Percentiles rank a stretch among this genome's conserved stretches.
phyloP scores from a whole-genome alignment of 2,329 filamentous ascomycete species.

The Mycocentrospora acerina region DNA sequence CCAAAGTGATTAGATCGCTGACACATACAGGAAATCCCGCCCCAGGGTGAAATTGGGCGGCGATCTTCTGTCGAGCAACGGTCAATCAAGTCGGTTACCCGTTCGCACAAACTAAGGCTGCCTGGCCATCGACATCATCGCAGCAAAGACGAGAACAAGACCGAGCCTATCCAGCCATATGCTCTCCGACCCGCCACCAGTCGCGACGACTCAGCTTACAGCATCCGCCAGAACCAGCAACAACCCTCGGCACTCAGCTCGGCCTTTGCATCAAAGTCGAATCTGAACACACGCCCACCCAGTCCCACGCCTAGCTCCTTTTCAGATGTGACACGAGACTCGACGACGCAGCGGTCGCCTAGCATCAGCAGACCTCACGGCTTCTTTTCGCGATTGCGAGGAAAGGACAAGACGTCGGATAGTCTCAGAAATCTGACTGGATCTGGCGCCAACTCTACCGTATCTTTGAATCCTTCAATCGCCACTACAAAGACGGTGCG shows the following conservation, averaged over 20 bases:
- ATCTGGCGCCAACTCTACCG: constrained; percentile 36
- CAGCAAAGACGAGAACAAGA: constrained; percentile 59
- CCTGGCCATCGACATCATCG: constrained; percentile 65
- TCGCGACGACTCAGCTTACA: constrained; percentile 69
- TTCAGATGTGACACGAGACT: constrained; percentile 58
- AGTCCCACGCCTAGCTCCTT: constrained; percentile 79
- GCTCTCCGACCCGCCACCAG: constrained; percentile 71
- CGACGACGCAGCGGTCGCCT: constrained; percentile 55
- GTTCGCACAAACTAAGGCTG: constrained; percentile 63
- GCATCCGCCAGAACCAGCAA: constrained; percentile 51
- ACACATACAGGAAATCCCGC: constrained; percentile 25
- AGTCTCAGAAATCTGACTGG: constrained; percentile 41
- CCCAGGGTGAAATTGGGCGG: constrained; percentile 37
- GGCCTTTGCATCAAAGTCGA: constrained; percentile 53
- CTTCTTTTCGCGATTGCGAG: constrained; percentile 56
- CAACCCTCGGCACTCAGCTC: constrained; percentile 49
- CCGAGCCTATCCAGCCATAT: constrained; percentile 47
- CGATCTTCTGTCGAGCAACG: constrained; percentile 39
- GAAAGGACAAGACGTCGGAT: constrained; percentile 49
- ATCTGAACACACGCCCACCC: constrained; percentile 63
- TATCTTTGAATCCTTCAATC: constrained; percentile 41
- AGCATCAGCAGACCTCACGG: constrained; percentile 54
- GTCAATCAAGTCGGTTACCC: constrained; percentile 55
- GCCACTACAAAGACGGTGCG: constrained; percentile 29
- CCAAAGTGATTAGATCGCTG: constrained; percentile 11